Percentiles rank a stretch among this genome's conserved stretches.
Conservation (phyloP, 306 rosid species). For the Sechiopsis laciniata region DNA sequence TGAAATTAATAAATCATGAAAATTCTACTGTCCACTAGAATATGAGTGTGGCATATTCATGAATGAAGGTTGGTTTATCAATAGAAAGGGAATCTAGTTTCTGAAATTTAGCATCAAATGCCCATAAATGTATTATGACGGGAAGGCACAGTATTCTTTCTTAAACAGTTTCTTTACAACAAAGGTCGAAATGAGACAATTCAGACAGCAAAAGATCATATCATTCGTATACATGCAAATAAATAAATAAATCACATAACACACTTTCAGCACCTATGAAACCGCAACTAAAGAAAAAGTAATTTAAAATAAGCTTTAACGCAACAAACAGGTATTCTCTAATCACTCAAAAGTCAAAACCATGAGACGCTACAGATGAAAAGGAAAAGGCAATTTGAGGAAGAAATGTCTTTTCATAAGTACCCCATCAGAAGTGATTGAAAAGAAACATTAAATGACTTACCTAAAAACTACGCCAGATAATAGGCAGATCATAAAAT, state of each 20-base stretch:
- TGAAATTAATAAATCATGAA: neutral
- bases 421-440: neutral
- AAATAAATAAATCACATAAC: no score
- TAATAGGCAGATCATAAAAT: no score
- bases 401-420: slow-evolving; percentile 1
- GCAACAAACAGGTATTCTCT: neutral
- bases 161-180: neutral
- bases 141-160: neutral
- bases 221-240: neutral
- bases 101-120: slow-evolving; percentile 8
- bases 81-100: neutral
- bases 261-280: neutral
- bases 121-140: neutral
- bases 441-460: neutral
- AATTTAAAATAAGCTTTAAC: neutral
- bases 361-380: slow-evolving; percentile 4
- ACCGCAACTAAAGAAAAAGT: neutral
- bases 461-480: neutral
- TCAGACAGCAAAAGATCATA: neutral
- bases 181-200: neutral
- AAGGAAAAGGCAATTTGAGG: no score
- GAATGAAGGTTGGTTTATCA: neutral
- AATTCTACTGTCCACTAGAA: slow-evolving; percentile 3
- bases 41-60: neutral
- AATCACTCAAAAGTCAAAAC: neutral